Evolutionary conservation across 352 stramenopile species (phyloP).

Genomic region (Phytophthora citricola): DNA sequence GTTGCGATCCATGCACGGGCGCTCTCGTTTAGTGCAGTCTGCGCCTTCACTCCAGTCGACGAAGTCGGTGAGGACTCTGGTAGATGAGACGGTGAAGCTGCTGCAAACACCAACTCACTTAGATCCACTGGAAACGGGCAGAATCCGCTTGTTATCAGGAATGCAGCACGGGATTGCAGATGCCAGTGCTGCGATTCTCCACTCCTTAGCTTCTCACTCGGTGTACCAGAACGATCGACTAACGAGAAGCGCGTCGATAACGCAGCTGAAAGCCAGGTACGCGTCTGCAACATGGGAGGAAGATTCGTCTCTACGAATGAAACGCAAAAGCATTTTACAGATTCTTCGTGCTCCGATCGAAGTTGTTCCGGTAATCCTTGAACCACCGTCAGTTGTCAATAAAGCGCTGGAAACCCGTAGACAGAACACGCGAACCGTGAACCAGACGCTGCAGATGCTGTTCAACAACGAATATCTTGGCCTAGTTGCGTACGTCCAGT

Average conservation of each 20-base stretch:
- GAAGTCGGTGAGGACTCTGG: conserved; percentile 21
- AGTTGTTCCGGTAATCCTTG: too few species aligned
- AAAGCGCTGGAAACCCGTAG: conserved; percentile 3
- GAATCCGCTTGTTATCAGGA: background rate
- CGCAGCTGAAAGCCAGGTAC: too few species aligned
- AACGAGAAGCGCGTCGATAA: too few species aligned
- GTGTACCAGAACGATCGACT: too few species aligned
- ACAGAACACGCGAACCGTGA: conserved; percentile 30
- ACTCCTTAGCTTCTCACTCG: too few species aligned
- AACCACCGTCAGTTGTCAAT: too few species aligned
- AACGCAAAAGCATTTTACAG: background rate
- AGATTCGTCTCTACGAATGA: background rate
- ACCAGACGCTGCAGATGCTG: conserved; percentile 36
- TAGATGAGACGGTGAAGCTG: background rate
- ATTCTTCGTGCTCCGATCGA: too few species aligned
- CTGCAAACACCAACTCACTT: background rate
- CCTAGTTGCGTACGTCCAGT: conserved; percentile 34
- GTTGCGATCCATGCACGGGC: background rate
- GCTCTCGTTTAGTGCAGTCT: conserved; percentile 1
- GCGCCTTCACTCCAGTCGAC: conserved; percentile 3
- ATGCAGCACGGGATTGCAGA: background rate
- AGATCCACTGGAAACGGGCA: background rate
- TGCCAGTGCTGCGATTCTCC: too few species aligned
- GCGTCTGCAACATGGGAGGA: too few species aligned
- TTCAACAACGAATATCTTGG: conserved; percentile 47